phyloP scores from a whole-genome alignment of 106 monocot species.

The Dioscorea alata region DNA sequence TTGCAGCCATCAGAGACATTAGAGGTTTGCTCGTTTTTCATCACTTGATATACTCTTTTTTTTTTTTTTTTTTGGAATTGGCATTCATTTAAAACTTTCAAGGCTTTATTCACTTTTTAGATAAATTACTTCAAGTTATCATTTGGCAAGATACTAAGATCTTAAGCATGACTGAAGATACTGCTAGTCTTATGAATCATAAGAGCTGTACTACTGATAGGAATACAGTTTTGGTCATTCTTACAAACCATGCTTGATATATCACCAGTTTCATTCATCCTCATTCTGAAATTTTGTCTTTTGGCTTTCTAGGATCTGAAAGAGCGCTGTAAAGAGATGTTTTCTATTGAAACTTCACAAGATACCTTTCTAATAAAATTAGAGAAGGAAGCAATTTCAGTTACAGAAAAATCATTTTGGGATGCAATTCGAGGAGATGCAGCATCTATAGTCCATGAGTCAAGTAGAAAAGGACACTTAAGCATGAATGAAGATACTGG shows the following conservation, averaged over 20 bases:
- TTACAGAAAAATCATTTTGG: conserved; percentile 52
- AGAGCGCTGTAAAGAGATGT: conserved; percentile 72
- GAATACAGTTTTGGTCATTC: too few species aligned
- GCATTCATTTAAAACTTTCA: too few species aligned
- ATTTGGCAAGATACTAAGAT: too few species aligned
- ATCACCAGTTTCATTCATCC: too few species aligned
- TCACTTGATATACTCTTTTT: too few species aligned
- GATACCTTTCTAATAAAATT: conserved; percentile 38
- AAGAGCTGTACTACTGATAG: too few species aligned
- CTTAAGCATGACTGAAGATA: too few species aligned
- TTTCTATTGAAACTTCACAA: conserved; percentile 50
- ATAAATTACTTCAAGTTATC: too few species aligned
- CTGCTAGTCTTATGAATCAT: too few species aligned
- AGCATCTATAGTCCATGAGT: neutral
- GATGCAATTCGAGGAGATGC: conserved; percentile 27
- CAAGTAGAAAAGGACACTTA: neutral
- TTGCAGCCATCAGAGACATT: conserved; percentile 64
- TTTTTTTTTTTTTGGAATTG: too few species aligned
- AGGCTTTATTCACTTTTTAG: too few species aligned
- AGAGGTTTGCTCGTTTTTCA: conserved; percentile 39
- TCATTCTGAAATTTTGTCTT: neutral
- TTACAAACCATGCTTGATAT: too few species aligned
- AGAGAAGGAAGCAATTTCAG: conserved; percentile 29
- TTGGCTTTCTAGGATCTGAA: conserved; percentile 50
- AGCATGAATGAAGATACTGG: neutral